These are phyloP conservation scores for Oxytropis ochrocephala DNA, from an alignment of 306 rosid genomes.

Conservation along the genomic window DNA sequence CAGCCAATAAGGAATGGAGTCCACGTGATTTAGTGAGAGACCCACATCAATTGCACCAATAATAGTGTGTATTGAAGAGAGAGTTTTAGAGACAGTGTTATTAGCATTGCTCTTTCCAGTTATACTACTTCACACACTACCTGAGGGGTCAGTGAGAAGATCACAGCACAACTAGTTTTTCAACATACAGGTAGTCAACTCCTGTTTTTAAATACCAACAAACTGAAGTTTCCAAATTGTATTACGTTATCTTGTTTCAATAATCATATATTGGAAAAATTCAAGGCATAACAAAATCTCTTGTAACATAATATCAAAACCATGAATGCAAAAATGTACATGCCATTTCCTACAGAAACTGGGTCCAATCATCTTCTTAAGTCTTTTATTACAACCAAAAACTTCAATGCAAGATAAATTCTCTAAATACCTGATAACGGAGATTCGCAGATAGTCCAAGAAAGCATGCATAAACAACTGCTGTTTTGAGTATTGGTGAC, in stretches of 20 bases:
- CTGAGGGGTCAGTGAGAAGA: not conserved
- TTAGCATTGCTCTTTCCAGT: not conserved
- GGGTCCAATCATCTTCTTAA: constrained; percentile 3
- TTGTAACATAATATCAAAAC: not conserved
- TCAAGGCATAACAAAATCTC: not conserved
- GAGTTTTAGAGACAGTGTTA: not conserved
- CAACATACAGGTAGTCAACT: not conserved
- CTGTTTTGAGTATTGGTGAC: constrained; percentile 84
- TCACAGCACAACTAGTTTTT: not conserved
- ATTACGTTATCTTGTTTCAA: not conserved
- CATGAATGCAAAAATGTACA: not conserved
- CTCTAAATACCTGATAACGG: constrained; percentile 76
- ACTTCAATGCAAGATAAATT: constrained; percentile 9
- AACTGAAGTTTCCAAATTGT: not conserved
- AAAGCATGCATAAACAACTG: constrained; percentile 55
- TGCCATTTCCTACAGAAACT: constrained; percentile 18
- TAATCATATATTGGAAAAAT: not conserved
- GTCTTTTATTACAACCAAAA: not conserved
- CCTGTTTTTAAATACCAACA: constrained; percentile 3
- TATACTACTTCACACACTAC: not conserved
- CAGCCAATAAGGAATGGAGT: not conserved
- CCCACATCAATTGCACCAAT: not conserved
- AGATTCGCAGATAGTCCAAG: constrained; percentile 87
- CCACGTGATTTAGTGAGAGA: not conserved
- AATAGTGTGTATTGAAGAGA: not conserved